These are phyloP conservation scores for Aspergillus persii DNA, from an alignment of 2,329 filamentous ascomycete species.

Conservation along the genomic window DNA sequence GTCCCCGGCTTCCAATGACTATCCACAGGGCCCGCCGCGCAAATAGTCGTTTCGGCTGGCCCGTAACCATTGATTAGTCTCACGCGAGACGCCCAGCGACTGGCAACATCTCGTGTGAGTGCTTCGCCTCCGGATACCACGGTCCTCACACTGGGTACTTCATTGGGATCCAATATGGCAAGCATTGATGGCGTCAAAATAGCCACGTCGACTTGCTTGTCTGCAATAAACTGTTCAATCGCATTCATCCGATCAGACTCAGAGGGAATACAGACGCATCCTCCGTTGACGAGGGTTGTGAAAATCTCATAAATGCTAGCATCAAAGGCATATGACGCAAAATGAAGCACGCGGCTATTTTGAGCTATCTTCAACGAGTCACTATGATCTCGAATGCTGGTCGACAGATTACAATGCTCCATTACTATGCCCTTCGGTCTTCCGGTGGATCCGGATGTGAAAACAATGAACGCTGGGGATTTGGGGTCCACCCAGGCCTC, in stretches of 20 bases:
- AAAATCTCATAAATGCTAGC: conserved; percentile 51
- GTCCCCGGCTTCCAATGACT: conserved; percentile 17
- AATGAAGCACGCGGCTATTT: conserved; percentile 36
- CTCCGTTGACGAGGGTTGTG: conserved; percentile 51
- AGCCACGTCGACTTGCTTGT: conserved; percentile 44
- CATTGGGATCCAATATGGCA: background rate
- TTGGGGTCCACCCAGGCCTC: no score
- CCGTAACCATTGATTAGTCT: conserved; percentile 39
- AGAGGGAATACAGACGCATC: conserved; percentile 55
- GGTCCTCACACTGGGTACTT: background rate
- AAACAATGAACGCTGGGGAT: conserved; percentile 74
- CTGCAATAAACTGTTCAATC: conserved; percentile 41
- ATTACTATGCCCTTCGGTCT: conserved; percentile 82
- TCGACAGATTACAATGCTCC: conserved; percentile 52
- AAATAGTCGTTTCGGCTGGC: conserved; percentile 31
- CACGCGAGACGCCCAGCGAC: background rate
- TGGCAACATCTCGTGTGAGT: background rate
- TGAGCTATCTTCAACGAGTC: conserved; percentile 23
- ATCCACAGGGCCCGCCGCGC: conserved; percentile 23
- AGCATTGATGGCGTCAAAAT: conserved; percentile 12
- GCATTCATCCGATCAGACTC: conserved; percentile 44
- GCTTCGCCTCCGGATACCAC: background rate
- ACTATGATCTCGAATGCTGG: conserved; percentile 6
- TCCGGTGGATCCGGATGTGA: conserved; percentile 81
- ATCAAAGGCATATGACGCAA: conserved; percentile 49